These are phyloP conservation scores for Picea abies DNA, from an alignment of 83 land plant genomes.

Conservation along the genomic window DNA sequence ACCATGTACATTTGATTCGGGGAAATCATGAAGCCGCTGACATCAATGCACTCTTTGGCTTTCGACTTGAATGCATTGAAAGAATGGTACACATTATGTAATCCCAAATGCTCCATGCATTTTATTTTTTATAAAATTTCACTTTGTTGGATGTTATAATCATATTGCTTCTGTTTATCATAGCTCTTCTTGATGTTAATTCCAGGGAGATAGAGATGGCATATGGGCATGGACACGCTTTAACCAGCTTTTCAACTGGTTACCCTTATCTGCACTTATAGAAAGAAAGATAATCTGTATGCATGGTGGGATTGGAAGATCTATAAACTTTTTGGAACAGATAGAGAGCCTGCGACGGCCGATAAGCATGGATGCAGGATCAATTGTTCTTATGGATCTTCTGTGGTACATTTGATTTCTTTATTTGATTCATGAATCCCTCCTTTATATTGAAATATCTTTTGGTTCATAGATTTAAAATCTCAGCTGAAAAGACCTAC, in stretches of 20 bases:
- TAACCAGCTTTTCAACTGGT: conserved; percentile 91
- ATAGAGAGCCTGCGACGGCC: conserved; percentile 94
- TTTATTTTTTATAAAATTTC: not conserved
- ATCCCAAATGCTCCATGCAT: not conserved
- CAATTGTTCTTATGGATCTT: conserved; percentile 92
- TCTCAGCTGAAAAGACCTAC: not conserved
- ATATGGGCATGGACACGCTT: conserved; percentile 99
- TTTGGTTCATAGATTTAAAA: not conserved
- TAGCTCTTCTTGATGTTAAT: not conserved
- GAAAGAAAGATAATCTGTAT: conserved; percentile 96
- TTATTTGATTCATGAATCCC: not conserved
- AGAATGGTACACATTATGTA: conserved; percentile 67
- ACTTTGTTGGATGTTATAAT: not conserved
- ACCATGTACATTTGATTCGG: conserved; percentile 87
- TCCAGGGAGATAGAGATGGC: conserved; percentile 92
- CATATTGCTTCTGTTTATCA: not conserved
- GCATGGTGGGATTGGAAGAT: conserved; percentile 99
- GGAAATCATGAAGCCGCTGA: conserved; percentile 99
- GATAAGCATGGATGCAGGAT: conserved; percentile 98
- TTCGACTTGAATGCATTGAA: conserved; percentile 96
- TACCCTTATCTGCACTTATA: conserved; percentile 92
- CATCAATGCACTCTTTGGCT: conserved; percentile 97
- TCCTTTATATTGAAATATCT: not conserved
- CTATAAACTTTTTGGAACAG: conserved; percentile 87
- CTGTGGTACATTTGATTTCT: conserved; percentile 60